Evolutionary conservation across 108 stramenopile genomes (phyloP), one percentile per base, ranked within the genome.

Genomic region (Cyclostephanos tholiformis): DNA sequence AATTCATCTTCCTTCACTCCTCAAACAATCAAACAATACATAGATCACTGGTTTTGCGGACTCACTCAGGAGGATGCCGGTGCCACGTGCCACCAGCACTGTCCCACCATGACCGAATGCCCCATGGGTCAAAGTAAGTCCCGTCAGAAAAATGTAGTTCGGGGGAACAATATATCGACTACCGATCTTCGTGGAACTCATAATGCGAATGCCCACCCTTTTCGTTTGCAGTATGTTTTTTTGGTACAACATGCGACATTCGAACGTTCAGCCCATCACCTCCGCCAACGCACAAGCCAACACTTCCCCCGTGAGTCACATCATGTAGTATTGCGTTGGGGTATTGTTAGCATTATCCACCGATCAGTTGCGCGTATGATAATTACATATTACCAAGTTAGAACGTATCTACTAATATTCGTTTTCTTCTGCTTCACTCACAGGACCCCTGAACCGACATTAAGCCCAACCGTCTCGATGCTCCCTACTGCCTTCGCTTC

Each of bases 1-100:
- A 19, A 27, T 55, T 55, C 4, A 4, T 55, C 16, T 30, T 32
- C 57, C 6, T 29, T n/a, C 4, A 0, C 2, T 14, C 17, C 27
- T 29, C 30, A 27, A 11, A 58, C 30, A 17, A 30, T n/a, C n/a
- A n/a, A n/a, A n/a, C n/a, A n/a, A n/a, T n/a, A n/a, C n/a, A n/a
- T 13, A 58, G 75, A 76, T 63, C 67, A 76, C 59, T 76, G 75
- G 75, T 76, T 76, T 46, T 76, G 75, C 29, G 75, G 75, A 32
- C 29, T 76, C 9, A 63, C 62, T 17, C 11, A 69, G 9, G 75
- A 76, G 26, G 75, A 76, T 41, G 62, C 75, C 19, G 69, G 69
- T 51, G 26, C 39, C 1, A 68, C 62, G 0, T 76, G 75, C 26
- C 8, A 41, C n/a, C 23, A 55, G 53, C 75, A 76, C 60, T 76